Evolutionary conservation across 2,329 filamentous ascomycete genomes (phyloP).

Genomic region (Claviceps sp.): DNA sequence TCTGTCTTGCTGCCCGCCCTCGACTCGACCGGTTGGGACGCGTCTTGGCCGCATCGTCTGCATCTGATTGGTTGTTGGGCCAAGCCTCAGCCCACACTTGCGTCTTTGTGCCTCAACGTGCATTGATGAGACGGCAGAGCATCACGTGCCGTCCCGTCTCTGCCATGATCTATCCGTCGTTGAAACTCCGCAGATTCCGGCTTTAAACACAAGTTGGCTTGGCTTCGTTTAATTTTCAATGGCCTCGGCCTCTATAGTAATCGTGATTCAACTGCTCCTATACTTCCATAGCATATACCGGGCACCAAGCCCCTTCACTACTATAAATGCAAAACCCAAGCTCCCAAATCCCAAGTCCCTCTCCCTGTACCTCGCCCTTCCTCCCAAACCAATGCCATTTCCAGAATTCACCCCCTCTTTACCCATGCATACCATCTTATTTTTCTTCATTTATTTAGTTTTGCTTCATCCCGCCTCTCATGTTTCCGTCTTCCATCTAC

Average conservation of each 20-base stretch:
- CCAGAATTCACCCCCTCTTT: slow-evolving; percentile 5
- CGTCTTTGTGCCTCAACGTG: background rate
- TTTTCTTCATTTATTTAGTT: background rate
- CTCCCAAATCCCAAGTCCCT: too few relatives aligned
- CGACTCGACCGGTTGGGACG: slow-evolving; percentile 11
- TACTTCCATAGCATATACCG: too few relatives aligned
- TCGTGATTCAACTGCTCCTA: too few relatives aligned
- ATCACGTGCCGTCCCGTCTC: background rate
- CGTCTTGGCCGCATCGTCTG: slow-evolving; percentile 10
- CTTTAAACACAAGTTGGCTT: too few relatives aligned
- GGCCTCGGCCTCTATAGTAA: too few relatives aligned
- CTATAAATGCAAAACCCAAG: too few relatives aligned
- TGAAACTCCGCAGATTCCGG: too few relatives aligned
- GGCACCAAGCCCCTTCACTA: too few relatives aligned
- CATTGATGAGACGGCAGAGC: background rate
- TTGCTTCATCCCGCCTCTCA: too few relatives aligned
- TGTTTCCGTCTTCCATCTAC: background rate
- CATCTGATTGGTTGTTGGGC: slow-evolving; percentile 14
- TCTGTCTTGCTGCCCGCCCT: background rate
- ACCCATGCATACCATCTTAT: background rate
- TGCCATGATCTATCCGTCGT: too few relatives aligned
- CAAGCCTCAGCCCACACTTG: slow-evolving; percentile 2
- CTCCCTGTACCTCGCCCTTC: too few relatives aligned
- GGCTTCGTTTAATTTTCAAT: too few relatives aligned
- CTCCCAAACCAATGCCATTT: slow-evolving; percentile 1